A percentile compares a stretch with the other conserved stretches of the same genome.
phyloP scores from a whole-genome alignment of 2,329 filamentous ascomycete genomes.

The Pezicula rhizophila region DNA sequence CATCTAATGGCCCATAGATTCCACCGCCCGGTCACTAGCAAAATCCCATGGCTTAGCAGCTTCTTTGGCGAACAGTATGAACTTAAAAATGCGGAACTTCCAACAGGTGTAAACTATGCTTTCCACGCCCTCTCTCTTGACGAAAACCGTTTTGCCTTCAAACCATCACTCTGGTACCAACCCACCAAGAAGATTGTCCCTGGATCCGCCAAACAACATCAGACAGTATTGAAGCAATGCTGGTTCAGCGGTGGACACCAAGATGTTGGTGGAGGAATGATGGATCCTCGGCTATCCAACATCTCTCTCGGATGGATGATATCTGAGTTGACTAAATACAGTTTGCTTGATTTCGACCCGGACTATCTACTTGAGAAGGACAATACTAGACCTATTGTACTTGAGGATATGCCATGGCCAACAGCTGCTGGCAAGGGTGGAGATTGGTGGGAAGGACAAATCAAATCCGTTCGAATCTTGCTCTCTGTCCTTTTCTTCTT shows the following conservation, averaged over 20 bases:
- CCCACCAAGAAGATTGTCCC: background rate
- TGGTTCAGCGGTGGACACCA: background rate
- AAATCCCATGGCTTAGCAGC: background rate
- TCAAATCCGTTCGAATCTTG: no score
- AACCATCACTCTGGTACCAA: conserved; percentile 28
- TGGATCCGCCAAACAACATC: no score
- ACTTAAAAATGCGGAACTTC: conserved; percentile 31
- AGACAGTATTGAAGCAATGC: background rate
- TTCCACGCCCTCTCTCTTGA: conserved; percentile 42
- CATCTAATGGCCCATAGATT: background rate
- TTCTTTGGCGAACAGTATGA: conserved; percentile 18
- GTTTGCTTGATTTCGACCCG: background rate
- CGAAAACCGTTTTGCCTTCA: conserved; percentile 32
- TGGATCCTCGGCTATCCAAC: background rate
- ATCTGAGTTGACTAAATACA: background rate
- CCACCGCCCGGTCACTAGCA: background rate
- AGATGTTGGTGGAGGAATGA: background rate
- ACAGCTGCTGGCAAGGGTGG: no score
- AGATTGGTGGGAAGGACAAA: no score
- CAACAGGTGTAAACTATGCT: conserved; percentile 33
- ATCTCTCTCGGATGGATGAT: background rate
- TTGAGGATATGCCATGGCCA: no score
- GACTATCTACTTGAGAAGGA: background rate
- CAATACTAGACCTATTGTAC: background rate
- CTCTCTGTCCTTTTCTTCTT: background rate